phyloP scores from a whole-genome alignment of 2,329 filamentous ascomycete species.

The Pseudocercospora fijiensis region DNA sequence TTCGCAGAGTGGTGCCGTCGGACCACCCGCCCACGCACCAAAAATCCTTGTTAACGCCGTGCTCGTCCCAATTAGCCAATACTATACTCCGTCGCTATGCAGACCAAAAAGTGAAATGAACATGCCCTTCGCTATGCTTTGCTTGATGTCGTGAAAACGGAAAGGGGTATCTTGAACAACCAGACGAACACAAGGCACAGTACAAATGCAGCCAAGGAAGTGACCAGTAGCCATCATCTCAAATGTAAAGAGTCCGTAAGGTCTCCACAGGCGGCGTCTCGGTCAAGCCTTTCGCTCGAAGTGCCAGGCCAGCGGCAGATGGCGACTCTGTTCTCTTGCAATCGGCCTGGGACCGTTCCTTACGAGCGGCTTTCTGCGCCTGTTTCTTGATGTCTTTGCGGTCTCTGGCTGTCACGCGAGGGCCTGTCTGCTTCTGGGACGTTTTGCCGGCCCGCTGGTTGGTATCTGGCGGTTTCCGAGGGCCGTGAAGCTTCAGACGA shows the following conservation, averaged over 20 bases:
- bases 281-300: slow-evolving; percentile 37
- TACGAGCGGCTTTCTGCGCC: slow-evolving; percentile 44
- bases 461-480: slow-evolving; percentile 32
- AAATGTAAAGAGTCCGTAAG: slow-evolving; percentile 42
- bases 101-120: slow-evolving; percentile 7
- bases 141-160: slow-evolving; percentile 18
- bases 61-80: slow-evolving; percentile 10
- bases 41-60: slow-evolving; percentile 13
- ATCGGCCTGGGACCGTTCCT: slow-evolving; percentile 39
- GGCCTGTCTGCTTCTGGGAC: slow-evolving; percentile 38
- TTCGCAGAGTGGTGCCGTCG: slow-evolving; percentile 11
- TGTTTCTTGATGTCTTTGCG: slow-evolving; percentile 44
- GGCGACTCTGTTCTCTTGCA: slow-evolving; percentile 27
- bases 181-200: slow-evolving; percentile 9
- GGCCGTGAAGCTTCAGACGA: slow-evolving; percentile 39
- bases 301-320: slow-evolving; percentile 30
- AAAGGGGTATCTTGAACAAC: slow-evolving; percentile 23
- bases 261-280: slow-evolving; percentile 40
- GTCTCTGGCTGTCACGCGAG: slow-evolving; percentile 40
- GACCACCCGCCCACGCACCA: slow-evolving; percentile 11
- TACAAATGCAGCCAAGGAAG: slow-evolving; percentile 12
- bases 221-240: slow-evolving; percentile 21
- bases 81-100: slow-evolving; percentile 20
- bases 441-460: slow-evolving; percentile 32
- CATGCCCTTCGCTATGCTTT: slow-evolving; percentile 21